Evolutionary conservation across 352 stramenopile genomes (phyloP).

Genomic region (Thalassiosira delicatula): DNA sequence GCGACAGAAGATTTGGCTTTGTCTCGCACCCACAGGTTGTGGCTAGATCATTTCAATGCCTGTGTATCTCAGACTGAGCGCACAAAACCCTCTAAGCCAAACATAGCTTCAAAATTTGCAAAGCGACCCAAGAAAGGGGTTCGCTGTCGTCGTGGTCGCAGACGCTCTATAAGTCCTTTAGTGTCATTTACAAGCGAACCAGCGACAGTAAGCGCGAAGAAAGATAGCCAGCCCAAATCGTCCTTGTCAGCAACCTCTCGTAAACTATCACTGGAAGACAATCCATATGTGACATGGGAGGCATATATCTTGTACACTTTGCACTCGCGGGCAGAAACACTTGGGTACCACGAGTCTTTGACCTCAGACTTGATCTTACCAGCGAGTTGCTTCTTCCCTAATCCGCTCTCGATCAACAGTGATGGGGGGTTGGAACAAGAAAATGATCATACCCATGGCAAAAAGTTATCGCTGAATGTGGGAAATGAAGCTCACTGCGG

Average conservation of each 20-base stretch:
- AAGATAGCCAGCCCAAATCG: neutral
- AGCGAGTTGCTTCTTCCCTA: conserved; percentile 36
- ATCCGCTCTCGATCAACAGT: conserved; percentile 28
- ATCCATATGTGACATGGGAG: conserved; percentile 54
- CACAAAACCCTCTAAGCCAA: no score
- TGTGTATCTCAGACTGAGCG: no score
- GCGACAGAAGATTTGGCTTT: conserved; percentile 22
- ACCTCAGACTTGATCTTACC: conserved; percentile 3
- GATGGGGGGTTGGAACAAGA: neutral
- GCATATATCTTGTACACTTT: conserved; percentile 55
- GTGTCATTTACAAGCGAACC: conserved; percentile 33
- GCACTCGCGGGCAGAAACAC: conserved; percentile 13
- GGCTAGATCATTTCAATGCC: conserved; percentile 42
- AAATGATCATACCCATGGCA: conserved; percentile 8
- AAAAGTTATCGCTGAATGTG: conserved; percentile 18
- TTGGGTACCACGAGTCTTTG: conserved; percentile 4
- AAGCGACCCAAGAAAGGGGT: conserved; percentile 26
- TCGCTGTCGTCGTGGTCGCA: conserved; percentile 43
- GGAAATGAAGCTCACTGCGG: no score
- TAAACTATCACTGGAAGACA: conserved; percentile 37
- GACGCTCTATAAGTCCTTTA: conserved; percentile 48
- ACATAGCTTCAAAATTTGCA: neutral
- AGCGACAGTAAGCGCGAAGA: neutral
- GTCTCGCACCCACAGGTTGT: conserved; percentile 24
- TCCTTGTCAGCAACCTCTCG: conserved; percentile 6